phyloP scores from a whole-genome alignment of 2,329 filamentous ascomycete species.

The Cordyceps tenuipes region DNA sequence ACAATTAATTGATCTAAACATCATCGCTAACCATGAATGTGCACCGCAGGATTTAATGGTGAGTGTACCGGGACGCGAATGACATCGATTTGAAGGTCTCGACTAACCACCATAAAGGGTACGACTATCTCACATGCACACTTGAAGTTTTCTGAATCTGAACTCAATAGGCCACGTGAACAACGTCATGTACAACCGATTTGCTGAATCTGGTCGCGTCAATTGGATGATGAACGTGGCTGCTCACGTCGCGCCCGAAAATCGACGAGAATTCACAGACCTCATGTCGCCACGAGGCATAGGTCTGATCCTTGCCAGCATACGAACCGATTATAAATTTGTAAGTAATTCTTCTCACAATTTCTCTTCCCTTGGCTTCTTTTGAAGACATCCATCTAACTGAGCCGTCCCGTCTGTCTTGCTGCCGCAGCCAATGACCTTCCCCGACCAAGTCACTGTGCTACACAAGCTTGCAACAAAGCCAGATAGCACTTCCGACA shows the following conservation, averaged over 20 bases:
- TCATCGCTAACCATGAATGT: neutral
- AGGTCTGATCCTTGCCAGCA: constrained; percentile 71
- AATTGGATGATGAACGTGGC: constrained; percentile 71
- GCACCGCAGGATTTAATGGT: constrained; percentile 44
- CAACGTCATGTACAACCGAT: constrained; percentile 75
- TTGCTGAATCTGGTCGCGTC: constrained; percentile 72
- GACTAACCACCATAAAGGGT: constrained; percentile 5
- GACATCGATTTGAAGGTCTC: neutral
- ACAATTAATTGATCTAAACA: too few relatives aligned
- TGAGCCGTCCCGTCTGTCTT: neutral
- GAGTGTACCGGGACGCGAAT: constrained; percentile 19
- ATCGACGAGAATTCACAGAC: constrained; percentile 57
- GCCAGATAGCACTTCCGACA: constrained; percentile 34
- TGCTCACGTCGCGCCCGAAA: constrained; percentile 48
- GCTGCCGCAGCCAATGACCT: constrained; percentile 61
- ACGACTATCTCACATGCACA: neutral
- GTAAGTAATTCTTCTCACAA: constrained; percentile 39
- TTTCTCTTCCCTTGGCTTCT: neutral
- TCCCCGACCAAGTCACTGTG: constrained; percentile 73
- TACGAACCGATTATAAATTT: constrained; percentile 81
- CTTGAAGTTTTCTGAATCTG: neutral
- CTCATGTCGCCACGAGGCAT: constrained; percentile 57
- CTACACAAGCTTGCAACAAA: constrained; percentile 64
- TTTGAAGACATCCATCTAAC: neutral
- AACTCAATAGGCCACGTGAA: constrained; percentile 57